Evolutionary conservation across 371 early-diverging fungal genomes (phyloP).

Genomic region (Synchytrium microbalum): DNA sequence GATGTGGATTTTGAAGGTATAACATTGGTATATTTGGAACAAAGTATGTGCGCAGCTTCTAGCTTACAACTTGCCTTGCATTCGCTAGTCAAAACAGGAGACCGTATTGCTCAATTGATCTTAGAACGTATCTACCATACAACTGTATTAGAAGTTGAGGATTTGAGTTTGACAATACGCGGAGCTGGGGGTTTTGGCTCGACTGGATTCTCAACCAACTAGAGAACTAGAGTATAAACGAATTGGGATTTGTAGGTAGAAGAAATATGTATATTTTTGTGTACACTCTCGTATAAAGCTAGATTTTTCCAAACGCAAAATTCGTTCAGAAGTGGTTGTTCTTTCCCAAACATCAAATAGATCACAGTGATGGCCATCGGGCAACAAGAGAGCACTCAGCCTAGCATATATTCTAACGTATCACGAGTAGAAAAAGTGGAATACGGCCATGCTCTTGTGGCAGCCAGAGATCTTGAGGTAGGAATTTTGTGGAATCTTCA

Average conservation of each 20-base stretch:
- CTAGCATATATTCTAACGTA: conserved; percentile 6
- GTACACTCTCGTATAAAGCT: not conserved
- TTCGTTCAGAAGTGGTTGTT: not conserved
- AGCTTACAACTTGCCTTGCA: not conserved
- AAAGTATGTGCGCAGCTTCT: not conserved
- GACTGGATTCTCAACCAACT: too few species aligned
- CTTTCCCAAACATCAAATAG: not conserved
- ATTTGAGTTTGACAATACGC: conserved; percentile 68
- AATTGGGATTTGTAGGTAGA: too few species aligned
- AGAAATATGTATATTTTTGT: not conserved
- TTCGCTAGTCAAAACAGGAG: conserved; percentile 66
- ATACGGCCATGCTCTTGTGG: conserved; percentile 15
- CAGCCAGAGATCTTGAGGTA: conserved; percentile 14
- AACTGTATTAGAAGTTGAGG: conserved; percentile 16
- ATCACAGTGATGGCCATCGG: not conserved
- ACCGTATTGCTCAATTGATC: conserved; percentile 95
- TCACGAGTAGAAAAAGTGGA: conserved; percentile 12
- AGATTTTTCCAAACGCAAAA: not conserved
- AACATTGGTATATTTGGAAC: conserved; percentile 8
- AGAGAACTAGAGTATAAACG: too few species aligned
- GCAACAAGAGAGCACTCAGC: not conserved
- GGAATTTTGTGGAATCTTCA: not conserved
- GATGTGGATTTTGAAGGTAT: conserved; percentile 61
- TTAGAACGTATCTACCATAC: conserved; percentile 52
- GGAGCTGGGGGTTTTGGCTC: conserved; percentile 93